Percentiles rank a stretch among this genome's conserved stretches.
phyloP scores from a whole-genome alignment of 768 basidiomycete genomes.

The Pulveroboletus sp. region DNA sequence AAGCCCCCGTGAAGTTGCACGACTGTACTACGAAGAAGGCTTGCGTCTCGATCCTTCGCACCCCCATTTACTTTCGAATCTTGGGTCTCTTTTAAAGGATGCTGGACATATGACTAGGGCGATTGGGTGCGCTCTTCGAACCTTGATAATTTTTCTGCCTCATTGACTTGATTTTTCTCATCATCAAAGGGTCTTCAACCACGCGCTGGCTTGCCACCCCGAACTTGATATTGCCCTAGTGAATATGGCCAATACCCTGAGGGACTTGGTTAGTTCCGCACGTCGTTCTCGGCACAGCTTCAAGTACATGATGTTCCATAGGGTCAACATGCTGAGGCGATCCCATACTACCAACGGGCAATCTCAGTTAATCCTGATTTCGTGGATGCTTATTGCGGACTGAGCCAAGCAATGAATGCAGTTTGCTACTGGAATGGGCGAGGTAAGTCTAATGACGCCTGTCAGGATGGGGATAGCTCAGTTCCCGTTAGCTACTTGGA shows the following conservation, averaged over 20 bases:
- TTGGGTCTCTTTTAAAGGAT: constrained; percentile 48
- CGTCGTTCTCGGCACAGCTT: background rate
- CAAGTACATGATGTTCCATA: constrained; percentile 7
- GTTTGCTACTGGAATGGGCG: constrained; percentile 44
- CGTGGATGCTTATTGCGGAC: constrained; percentile 45
- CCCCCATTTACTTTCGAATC: constrained; percentile 47
- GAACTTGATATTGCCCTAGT: constrained; percentile 49
- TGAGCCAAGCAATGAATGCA: constrained; percentile 42
- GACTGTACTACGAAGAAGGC: constrained; percentile 42
- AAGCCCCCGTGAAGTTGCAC: constrained; percentile 35
- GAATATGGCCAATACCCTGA: constrained; percentile 48
- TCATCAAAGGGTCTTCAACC: constrained; percentile 34
- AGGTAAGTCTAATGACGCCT: constrained; percentile 19
- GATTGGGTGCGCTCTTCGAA: constrained; percentile 32
- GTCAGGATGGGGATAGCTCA: constrained; percentile 5
- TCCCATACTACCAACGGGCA: constrained; percentile 44
- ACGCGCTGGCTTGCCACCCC: constrained; percentile 38
- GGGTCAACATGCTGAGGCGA: constrained; percentile 41
- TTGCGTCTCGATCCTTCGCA: constrained; percentile 41
- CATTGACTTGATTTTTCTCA: constrained; percentile 1
- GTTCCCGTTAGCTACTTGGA: constrained; percentile 26
- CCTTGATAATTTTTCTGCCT: background rate
- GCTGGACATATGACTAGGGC: constrained; percentile 39
- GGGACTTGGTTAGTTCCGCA: constrained; percentile 36
- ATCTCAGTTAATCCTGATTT: constrained; percentile 39